Evolutionary conservation across 2,329 filamentous ascomycete species (phyloP).

Genomic region (Tolypocladium guangdongense): DNA sequence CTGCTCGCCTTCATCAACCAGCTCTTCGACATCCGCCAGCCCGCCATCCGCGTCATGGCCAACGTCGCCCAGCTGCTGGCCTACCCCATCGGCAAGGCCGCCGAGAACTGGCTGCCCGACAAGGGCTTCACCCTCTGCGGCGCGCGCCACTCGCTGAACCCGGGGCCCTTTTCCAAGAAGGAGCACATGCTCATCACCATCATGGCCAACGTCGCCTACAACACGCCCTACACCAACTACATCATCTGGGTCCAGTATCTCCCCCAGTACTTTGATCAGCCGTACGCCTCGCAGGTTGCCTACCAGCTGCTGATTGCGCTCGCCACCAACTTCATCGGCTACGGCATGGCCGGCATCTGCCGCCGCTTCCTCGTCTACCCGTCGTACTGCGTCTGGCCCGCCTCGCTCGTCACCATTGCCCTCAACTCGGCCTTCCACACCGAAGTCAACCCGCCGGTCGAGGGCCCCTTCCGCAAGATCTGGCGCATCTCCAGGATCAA

Average conservation of each 20-base stretch:
- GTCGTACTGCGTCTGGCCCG: slow-evolving; percentile 46
- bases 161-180: slow-evolving; percentile 47
- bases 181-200: slow-evolving; percentile 52
- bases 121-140: slow-evolving; percentile 35
- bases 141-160: slow-evolving; percentile 38
- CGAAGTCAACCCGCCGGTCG: slow-evolving; percentile 26
- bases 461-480: slow-evolving; percentile 30
- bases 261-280: slow-evolving; percentile 42
- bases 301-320: slow-evolving; percentile 47
- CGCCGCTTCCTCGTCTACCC: slow-evolving; percentile 45
- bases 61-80: slow-evolving; percentile 47
- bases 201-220: slow-evolving; percentile 49
- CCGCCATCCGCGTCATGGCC: slow-evolving; percentile 40
- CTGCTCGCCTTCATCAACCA: slow-evolving; percentile 42
- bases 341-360: slow-evolving; percentile 44
- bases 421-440: slow-evolving; percentile 43
- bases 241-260: slow-evolving; percentile 44
- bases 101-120: slow-evolving; percentile 40
- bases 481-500: slow-evolving; percentile 38
- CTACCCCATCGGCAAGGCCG: slow-evolving; percentile 41
- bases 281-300: slow-evolving; percentile 37
- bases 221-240: slow-evolving; percentile 41
- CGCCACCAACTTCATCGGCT: slow-evolving; percentile 48
- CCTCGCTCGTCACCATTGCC: slow-evolving; percentile 42
- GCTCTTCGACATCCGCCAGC: slow-evolving; percentile 46